Conservation (phyloP, 2,329 filamentous ascomycete genomes). For the Talaromyces sp. region DNA sequence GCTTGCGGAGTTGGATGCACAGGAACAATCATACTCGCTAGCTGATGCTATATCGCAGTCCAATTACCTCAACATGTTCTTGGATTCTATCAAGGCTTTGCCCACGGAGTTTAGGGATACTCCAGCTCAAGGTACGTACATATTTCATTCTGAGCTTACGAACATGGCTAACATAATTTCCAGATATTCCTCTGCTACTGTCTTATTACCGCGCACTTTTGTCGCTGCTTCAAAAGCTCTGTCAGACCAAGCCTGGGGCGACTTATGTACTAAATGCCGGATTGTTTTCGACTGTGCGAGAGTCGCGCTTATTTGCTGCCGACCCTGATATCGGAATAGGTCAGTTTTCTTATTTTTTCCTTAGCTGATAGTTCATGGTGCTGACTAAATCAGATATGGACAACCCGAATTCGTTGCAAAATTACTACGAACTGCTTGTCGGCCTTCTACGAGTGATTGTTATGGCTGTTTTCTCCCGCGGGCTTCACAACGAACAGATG, state of each 20-base stretch:
- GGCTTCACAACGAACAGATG: slow-evolving; percentile 69
- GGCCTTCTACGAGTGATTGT: slow-evolving; percentile 76
- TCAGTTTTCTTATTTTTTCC: slow-evolving; percentile 21
- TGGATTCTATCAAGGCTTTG: slow-evolving; percentile 78
- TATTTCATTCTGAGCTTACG: background rate
- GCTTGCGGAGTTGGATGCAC: slow-evolving; percentile 66
- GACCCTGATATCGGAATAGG: slow-evolving; percentile 87
- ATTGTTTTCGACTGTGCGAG: slow-evolving; percentile 73
- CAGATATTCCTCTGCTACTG: slow-evolving; percentile 52
- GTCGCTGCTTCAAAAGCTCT: slow-evolving; percentile 75
- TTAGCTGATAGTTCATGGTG: slow-evolving; percentile 15
- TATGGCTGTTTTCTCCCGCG: slow-evolving; percentile 73
- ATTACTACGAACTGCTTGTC: slow-evolving; percentile 79
- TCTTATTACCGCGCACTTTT: slow-evolving; percentile 69
- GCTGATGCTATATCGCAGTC: slow-evolving; percentile 75
- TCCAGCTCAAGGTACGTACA: slow-evolving; percentile 49
- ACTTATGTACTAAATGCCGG: slow-evolving; percentile 83
- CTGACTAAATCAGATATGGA: slow-evolving; percentile 49
- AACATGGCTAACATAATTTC: slow-evolving; percentile 5
- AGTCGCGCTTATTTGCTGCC: slow-evolving; percentile 78
- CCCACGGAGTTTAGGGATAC: slow-evolving; percentile 65
- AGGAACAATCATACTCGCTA: slow-evolving; percentile 67
- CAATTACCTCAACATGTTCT: slow-evolving; percentile 85
- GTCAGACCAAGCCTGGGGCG: slow-evolving; percentile 78
- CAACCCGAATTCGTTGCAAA: slow-evolving; percentile 65